Percentiles rank a stretch among this genome's conserved stretches.
phyloP scores from a whole-genome alignment of 768 basidiomycete genomes.

The Russula vinacea region DNA sequence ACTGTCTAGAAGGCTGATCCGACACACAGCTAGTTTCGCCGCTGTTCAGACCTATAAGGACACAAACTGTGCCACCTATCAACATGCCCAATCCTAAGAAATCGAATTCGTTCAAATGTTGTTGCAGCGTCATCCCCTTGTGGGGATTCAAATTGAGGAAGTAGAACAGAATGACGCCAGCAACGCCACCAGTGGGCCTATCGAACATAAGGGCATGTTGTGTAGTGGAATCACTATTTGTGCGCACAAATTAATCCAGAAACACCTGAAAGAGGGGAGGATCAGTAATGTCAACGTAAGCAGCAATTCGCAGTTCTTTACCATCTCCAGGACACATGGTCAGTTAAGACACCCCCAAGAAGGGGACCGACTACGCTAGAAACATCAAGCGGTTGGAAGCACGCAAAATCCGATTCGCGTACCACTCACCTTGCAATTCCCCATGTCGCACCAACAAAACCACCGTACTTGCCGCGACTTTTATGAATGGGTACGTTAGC shows the following conservation, averaged over 20 bases:
- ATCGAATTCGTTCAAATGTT: slow-evolving; percentile 68
- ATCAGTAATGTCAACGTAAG: not conserved
- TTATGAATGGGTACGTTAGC: not conserved
- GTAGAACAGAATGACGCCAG: slow-evolving; percentile 58
- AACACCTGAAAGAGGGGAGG: slow-evolving; percentile 48
- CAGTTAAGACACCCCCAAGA: slow-evolving; percentile 73
- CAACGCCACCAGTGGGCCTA: slow-evolving; percentile 72
- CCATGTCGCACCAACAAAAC: slow-evolving; percentile 76
- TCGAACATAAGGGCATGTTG: slow-evolving; percentile 4
- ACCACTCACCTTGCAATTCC: slow-evolving; percentile 52
- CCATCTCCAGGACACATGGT: slow-evolving; percentile 82
- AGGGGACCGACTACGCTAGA: slow-evolving; percentile 69
- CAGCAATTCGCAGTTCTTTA: slow-evolving; percentile 32
- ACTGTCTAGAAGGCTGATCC: not conserved
- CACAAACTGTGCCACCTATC: slow-evolving; percentile 59
- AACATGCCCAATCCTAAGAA: slow-evolving; percentile 64
- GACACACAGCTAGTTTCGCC: slow-evolving; percentile 63
- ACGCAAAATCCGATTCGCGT: not conserved
- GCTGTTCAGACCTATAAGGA: slow-evolving; percentile 71
- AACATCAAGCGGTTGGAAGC: not conserved
- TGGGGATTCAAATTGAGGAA: slow-evolving; percentile 82
- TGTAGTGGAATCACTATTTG: not conserved
- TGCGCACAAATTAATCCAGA: slow-evolving; percentile 71
- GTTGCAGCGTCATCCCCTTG: slow-evolving; percentile 50
- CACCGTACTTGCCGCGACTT: slow-evolving; percentile 76